These are phyloP conservation scores for Sordariomycetes sp. DNA, from an alignment of 2,329 filamentous ascomycete genomes.

Conservation along the genomic window DNA sequence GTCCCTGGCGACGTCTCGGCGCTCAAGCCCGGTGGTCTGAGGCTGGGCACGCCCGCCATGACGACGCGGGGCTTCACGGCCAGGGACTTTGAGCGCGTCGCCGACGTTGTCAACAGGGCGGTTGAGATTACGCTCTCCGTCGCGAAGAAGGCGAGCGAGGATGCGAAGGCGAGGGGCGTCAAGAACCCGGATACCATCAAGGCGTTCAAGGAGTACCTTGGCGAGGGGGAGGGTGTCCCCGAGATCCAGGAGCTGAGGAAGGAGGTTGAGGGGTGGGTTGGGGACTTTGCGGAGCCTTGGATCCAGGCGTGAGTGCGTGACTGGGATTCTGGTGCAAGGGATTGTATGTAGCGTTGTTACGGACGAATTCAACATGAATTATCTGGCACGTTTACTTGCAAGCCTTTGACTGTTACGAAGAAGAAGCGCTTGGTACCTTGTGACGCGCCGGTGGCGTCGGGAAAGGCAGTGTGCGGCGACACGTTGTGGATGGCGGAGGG, in stretches of 20 bases:
- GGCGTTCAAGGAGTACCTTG: slow-evolving; percentile 55
- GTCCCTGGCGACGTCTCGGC: slow-evolving; percentile 92
- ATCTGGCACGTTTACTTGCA: no score
- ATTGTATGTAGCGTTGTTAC: not conserved
- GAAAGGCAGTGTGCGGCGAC: no score
- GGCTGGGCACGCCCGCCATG: slow-evolving; percentile 95
- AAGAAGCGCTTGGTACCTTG: no score
- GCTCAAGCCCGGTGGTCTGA: slow-evolving; percentile 80
- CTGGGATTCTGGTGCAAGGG: not conserved
- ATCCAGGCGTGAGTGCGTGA: not conserved
- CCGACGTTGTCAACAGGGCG: slow-evolving; percentile 72
- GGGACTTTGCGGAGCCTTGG: not conserved
- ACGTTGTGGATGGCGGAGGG: no score
- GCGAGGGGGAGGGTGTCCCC: slow-evolving; percentile 50
- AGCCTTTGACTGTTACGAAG: no score
- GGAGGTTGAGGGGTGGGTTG: slow-evolving; percentile 68
- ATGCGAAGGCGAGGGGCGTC: slow-evolving; percentile 50
- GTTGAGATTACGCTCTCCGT: slow-evolving; percentile 67
- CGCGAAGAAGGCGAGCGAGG: slow-evolving; percentile 57
- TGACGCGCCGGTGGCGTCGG: no score
- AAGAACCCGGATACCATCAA: slow-evolving; percentile 53
- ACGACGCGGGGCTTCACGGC: slow-evolving; percentile 87
- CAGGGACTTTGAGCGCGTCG: slow-evolving; percentile 76
- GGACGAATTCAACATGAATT: not conserved
- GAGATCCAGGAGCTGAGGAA: slow-evolving; percentile 61